Evolutionary conservation across 2,329 filamentous ascomycete species (phyloP).

Genomic region (Cladosporium phlei): DNA sequence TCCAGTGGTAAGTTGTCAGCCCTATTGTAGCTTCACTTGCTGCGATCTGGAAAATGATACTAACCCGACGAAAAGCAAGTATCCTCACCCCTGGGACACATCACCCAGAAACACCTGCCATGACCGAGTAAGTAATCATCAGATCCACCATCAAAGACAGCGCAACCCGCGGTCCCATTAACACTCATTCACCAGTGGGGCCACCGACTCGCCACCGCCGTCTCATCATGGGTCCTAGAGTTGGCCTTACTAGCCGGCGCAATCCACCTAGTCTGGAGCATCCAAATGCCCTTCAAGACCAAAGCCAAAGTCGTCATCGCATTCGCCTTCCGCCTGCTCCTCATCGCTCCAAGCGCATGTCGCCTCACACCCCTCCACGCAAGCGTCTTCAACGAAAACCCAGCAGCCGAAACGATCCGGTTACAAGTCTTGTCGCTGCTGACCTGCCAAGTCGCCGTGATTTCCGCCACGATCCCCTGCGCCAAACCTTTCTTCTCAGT

Average conservation of each 20-base stretch:
- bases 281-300: constrained; percentile 22
- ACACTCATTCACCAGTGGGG: constrained; percentile 15
- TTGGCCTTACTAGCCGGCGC: constrained; percentile 20
- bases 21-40: no score
- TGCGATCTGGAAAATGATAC: no score
- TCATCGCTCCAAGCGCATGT: constrained; percentile 1
- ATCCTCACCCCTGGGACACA: constrained; percentile 24
- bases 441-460: constrained; percentile 25
- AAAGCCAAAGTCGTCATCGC: constrained; percentile 23
- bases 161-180: no score
- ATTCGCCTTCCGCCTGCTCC: constrained; percentile 24
- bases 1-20: no score
- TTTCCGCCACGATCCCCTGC: constrained; percentile 28
- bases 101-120: constrained; percentile 16
- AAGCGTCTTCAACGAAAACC: constrained; percentile 15
- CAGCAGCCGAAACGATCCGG: constrained; percentile 14
- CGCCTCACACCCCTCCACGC: neutral
- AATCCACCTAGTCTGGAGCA: constrained; percentile 22
- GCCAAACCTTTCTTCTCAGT: constrained; percentile 28
- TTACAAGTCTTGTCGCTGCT: constrained; percentile 23
- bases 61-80: no score
- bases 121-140: constrained; percentile 10
- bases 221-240: constrained; percentile 21
- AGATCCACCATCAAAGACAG: no score
- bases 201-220: constrained; percentile 18